These are phyloP conservation scores for Boletus vinaceobasis DNA, from an alignment of 768 basidiomycete species.

Conservation along the genomic window DNA sequence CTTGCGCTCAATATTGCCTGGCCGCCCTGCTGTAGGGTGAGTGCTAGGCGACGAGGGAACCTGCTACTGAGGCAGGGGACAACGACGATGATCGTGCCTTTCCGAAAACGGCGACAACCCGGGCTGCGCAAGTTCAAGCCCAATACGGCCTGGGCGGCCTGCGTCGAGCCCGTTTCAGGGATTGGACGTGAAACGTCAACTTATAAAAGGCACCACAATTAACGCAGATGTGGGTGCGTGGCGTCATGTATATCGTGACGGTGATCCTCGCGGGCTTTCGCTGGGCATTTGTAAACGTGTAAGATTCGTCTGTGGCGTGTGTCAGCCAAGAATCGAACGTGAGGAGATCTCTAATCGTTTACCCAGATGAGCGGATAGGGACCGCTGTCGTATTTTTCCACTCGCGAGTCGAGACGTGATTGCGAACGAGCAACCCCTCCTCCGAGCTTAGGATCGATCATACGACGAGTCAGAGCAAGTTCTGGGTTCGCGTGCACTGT, in stretches of 20 bases:
- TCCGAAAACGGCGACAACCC: constrained; percentile 31
- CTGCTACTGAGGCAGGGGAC: constrained; percentile 34
- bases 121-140: background rate
- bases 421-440: background rate
- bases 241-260: constrained; percentile 42
- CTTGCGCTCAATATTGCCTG: constrained; percentile 30
- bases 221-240: constrained; percentile 41
- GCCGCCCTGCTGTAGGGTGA: constrained; percentile 32
- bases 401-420: background rate
- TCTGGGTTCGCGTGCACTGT: background rate
- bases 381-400: background rate
- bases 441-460: background rate
- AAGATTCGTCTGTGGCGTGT: constrained; percentile 39
- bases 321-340: background rate
- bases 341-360: background rate
- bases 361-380: background rate
- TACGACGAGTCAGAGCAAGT: background rate
- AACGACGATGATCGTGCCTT: constrained; percentile 41
- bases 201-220: constrained; percentile 44
- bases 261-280: constrained; percentile 39
- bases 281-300: constrained; percentile 44
- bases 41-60: constrained; percentile 30
- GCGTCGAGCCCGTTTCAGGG: constrained; percentile 16
- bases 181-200: constrained; percentile 36
- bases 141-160: constrained; percentile 36